Percentiles rank a stretch among this genome's conserved stretches.
These are phyloP conservation scores for Cystobasidium onofrii DNA, from an alignment of 768 basidiomycete genomes.

Conservation along the genomic window DNA sequence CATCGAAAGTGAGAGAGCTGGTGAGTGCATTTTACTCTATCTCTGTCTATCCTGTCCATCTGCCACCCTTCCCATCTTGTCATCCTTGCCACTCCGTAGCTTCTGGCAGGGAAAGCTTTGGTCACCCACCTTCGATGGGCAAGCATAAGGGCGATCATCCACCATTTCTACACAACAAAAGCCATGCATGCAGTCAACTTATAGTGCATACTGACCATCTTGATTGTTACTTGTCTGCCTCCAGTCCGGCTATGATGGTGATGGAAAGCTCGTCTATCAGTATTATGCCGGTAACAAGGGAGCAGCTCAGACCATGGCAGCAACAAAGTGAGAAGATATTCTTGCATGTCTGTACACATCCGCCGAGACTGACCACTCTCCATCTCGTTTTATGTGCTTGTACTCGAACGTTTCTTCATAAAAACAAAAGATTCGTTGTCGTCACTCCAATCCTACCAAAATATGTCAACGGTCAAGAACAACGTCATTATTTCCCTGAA, in stretches of 20 bases:
- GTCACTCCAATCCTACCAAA: conserved; percentile 31
- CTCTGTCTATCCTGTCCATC: neutral
- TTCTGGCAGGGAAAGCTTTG: neutral
- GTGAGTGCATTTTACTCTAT: neutral
- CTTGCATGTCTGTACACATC: too few species aligned
- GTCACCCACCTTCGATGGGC: too few species aligned
- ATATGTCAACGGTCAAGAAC: conserved; percentile 8
- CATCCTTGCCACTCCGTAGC: neutral
- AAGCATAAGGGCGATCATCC: neutral
- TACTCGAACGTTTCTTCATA: too few species aligned
- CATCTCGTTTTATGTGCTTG: too few species aligned
- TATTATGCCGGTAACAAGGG: conserved; percentile 22
- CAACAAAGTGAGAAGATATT: neutral
- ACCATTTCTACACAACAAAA: neutral
- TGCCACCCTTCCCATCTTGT: neutral
- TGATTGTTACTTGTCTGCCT: neutral
- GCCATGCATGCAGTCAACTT: too few species aligned
- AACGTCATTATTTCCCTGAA: conserved; percentile 28
- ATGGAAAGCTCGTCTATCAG: conserved; percentile 29
- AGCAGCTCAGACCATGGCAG: conserved; percentile 31
- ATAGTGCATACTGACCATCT: neutral
- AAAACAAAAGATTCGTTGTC: neutral
- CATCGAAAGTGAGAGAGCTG: neutral
- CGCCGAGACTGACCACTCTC: too few species aligned
- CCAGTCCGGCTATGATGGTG: conserved; percentile 29